Base-by-base conservation (phyloP, 202 grass and related monocot species). In the Panicum virgatum region DNA sequence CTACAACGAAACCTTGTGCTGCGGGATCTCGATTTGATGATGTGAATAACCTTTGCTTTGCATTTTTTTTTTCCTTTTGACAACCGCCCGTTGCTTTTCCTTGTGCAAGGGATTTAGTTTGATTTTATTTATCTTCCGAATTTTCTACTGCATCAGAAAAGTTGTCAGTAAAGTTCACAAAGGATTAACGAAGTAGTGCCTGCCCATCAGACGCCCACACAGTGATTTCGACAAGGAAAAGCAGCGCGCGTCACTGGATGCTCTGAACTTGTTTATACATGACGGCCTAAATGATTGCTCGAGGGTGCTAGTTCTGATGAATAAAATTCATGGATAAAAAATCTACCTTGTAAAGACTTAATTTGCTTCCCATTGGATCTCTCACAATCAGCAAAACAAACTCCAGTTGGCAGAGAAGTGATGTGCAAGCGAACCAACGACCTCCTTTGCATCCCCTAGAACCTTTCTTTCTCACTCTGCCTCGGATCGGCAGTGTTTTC, bases 11-110 rank as follows among this genome's bases (percentile, higher is more conserved):
- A 50, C 14, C 69, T 51, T 66, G 58, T 32, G 69, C 9, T n/a
- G 23, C 39, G 70, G 34, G 32, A 44, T 75, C 34, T 43, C 25
- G 19, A 66, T 32, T 83, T 75, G 47, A 61, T 29, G 60, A 69
- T n/a, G 63, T 57, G 11, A 68, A 72, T 12, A 72, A 50, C 14
- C 3, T 20, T 32, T 72, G 3, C 15, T 50, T 72, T 30, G 4
- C 45, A 0, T 12, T 5, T 70, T 47, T 29, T n/a, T n/a, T 70
- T 18, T 6, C 1, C 1, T 19, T 4, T 12, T 12, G 0, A 12
- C 7, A 51, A 26, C 67, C 44, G 1, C 6, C 15, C 44, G 39
- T 82, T 14, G n/a, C 70, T 75, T 84, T 60, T 18, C 14, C 73
- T 50, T 62, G 73, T 69, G 73, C 37, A 25, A 9, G 6, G 51